phyloP scores from a whole-genome alignment of 352 stramenopile genomes.

The Pythium apleroticum region DNA sequence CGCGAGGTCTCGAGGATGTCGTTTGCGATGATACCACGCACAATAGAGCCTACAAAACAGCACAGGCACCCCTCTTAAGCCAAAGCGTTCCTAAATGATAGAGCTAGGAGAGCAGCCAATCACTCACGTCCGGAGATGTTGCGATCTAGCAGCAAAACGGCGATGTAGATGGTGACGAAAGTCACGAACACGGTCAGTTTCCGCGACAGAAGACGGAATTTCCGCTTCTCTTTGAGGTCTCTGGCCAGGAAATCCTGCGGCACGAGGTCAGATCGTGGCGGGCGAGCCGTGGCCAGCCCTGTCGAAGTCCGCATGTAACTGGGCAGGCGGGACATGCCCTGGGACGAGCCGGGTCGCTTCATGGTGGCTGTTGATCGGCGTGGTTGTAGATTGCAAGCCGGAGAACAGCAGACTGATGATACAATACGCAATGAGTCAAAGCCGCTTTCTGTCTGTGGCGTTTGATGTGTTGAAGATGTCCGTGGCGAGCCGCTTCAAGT shows the following conservation, averaged over 20 bases:
- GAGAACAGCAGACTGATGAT: too few species aligned
- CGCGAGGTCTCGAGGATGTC: constrained; percentile 45
- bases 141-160: constrained; percentile 58
- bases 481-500: neutral
- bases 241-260: constrained; percentile 55
- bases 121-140: constrained; percentile 70
- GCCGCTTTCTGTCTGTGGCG: too few species aligned
- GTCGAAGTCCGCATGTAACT: constrained; percentile 40
- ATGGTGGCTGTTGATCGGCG: constrained; percentile 1
- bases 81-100: neutral
- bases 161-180: constrained; percentile 63
- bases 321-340: constrained; percentile 42
- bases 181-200: constrained; percentile 68
- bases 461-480: too few species aligned
- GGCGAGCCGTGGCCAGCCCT: constrained; percentile 18
- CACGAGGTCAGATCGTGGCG: constrained; percentile 26
- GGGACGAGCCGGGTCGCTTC: constrained; percentile 15
- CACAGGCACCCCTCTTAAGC: too few species aligned
- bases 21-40: constrained; percentile 55
- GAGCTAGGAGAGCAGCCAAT: neutral
- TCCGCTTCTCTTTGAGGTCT: constrained; percentile 69
- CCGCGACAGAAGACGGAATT: constrained; percentile 60
- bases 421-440: neutral
- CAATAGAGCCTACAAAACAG: constrained; percentile 39
- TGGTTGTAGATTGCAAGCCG: too few species aligned